Evolutionary conservation across 441 rosid species (phyloP).

Genomic region (Populus hybrid): DNA sequence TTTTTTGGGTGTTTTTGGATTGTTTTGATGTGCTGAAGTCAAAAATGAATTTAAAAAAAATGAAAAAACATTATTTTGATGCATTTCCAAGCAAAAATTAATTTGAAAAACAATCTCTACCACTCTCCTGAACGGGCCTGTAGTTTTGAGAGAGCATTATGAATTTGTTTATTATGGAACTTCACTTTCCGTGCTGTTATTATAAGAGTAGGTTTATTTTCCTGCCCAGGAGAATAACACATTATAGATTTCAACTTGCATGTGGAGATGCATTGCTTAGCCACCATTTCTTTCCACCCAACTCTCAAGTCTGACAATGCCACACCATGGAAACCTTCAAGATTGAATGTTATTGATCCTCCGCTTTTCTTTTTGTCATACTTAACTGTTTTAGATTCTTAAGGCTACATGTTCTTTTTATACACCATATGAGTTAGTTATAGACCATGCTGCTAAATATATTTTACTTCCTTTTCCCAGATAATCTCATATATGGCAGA

Average conservation of each 20-base stretch:
- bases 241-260: not conserved
- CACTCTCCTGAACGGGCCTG: no score
- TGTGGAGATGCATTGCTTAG: not conserved
- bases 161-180: not conserved
- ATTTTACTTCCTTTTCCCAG: constrained; percentile 35
- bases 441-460: not conserved
- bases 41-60: no score
- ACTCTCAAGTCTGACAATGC: not conserved
- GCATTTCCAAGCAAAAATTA: no score
- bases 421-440: not conserved
- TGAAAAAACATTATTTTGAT: no score
- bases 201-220: not conserved
- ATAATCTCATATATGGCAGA: constrained; percentile 85
- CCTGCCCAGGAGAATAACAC: not conserved
- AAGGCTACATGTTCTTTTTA: not conserved
- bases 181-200: not conserved
- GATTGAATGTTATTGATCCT: not conserved
- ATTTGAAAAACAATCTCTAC: no score
- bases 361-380: not conserved
- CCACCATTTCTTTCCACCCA: not conserved
- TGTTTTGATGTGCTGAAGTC: no score
- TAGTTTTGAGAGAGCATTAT: not conserved
- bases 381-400: not conserved
- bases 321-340: not conserved
- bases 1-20: no score